Evolutionary conservation across 495 filamentous ascomycete species (phyloP), one percentile per base, ranked within the genome.

Genomic region (Chaetomium cochliodes): DNA sequence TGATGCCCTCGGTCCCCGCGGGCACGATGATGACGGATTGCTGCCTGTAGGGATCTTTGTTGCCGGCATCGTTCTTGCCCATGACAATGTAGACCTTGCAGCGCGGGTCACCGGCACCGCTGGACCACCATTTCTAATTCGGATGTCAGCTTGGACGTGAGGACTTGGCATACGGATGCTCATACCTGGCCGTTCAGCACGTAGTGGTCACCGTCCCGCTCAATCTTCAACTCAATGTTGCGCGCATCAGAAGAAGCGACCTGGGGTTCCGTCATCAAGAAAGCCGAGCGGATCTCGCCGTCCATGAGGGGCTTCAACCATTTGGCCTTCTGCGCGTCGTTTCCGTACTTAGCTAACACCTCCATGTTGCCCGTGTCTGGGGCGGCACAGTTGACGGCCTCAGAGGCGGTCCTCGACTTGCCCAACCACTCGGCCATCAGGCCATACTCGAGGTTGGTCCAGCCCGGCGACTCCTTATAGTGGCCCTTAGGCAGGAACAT

Each of bases 361-460:
- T 97, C 92, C 92, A 97, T 96, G 74, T 97, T 97, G 9, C 92
- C 92, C 0, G 92, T 96, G 74, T 97, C 92, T 7, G 92, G 92
- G 15, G 92, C 92, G 30, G 92, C 84, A 72, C 92, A 96, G 74
- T 97, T 97, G 67, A 90, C 91, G 12, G 93, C 92, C 81, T 97
- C 92, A 7, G 89, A 90, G 49, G 90, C 92, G 60, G 86, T 73
- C 70, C 85, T 80, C 58, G 88, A 92, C 79, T 86, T 91, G 62
- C 92, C 93, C 72, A 97, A 79, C 73, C 89, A 86, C 77, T 96
- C 93, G 25, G 92, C 92, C 89, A 96, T 96, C 74, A 97, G 76
- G 4, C 91, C 92, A 71, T 97, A 97, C 75, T 97, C 92, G 22
- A 97, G 81, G 74, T 96, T 97, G 13, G 85, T 90, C 78, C 90